Evolutionary conservation across 2,329 filamentous ascomycete genomes (phyloP).

Genomic region (Verticillium klebahnii): DNA sequence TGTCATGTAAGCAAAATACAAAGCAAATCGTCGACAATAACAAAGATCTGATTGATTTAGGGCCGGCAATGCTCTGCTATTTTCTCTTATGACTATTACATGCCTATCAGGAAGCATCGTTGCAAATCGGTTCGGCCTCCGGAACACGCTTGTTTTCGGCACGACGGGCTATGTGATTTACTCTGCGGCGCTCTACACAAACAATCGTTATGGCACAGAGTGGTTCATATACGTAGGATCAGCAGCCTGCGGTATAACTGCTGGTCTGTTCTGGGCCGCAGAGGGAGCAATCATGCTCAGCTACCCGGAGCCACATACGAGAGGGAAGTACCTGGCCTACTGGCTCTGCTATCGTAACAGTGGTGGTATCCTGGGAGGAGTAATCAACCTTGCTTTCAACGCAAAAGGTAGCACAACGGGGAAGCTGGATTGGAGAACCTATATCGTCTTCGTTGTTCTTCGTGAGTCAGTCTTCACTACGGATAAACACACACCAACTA

Average conservation of each 20-base stretch:
- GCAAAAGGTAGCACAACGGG: slow-evolving; percentile 14
- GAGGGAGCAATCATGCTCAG: slow-evolving; percentile 22
- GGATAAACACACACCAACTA: neutral
- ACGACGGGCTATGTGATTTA: slow-evolving; percentile 28
- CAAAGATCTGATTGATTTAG: slow-evolving; percentile 6
- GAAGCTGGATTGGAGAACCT: slow-evolving; percentile 19
- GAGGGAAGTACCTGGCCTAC: slow-evolving; percentile 12
- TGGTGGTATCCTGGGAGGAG: slow-evolving; percentile 33
- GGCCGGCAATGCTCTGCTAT: slow-evolving; percentile 30
- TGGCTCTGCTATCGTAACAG: slow-evolving; percentile 16
- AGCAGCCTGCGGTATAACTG: slow-evolving; percentile 16
- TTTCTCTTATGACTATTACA: slow-evolving; percentile 27
- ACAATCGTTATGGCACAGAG: slow-evolving; percentile 23
- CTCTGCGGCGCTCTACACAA: slow-evolving; percentile 29
- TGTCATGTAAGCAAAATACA: slow-evolving; percentile 16
- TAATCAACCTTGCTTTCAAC: slow-evolving; percentile 41
- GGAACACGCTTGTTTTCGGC: slow-evolving; percentile 26
- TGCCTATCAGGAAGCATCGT: slow-evolving; percentile 27
- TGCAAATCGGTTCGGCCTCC: slow-evolving; percentile 26
- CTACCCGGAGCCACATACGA: slow-evolving; percentile 11
- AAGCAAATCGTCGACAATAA: neutral
- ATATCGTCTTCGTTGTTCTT: slow-evolving; percentile 21
- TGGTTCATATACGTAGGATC: slow-evolving; percentile 18
- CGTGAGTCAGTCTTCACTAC: neutral
- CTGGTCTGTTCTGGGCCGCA: slow-evolving; percentile 20